Percentiles rank a stretch among this genome's conserved stretches.
Evolutionary conservation across 352 stramenopile species (phyloP).

Genomic region (Phytophthora boehmeriae): DNA sequence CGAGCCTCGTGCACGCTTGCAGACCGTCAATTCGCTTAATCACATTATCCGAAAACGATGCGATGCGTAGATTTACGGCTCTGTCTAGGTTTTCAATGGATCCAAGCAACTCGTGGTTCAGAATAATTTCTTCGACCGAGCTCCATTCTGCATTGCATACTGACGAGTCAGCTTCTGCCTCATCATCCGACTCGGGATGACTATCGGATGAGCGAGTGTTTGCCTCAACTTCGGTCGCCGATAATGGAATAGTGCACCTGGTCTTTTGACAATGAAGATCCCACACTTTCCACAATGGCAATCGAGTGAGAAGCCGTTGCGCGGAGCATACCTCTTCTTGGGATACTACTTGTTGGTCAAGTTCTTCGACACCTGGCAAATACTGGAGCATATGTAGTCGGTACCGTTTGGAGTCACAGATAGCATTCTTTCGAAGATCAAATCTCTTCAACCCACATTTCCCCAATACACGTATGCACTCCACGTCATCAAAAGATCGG

Average conservation of each 20-base stretch:
- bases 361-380: constrained; percentile 39
- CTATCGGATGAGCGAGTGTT: constrained; percentile 5
- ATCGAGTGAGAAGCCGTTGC: constrained; percentile 47
- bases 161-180: constrained; percentile 8
- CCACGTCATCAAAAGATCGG: constrained; percentile 56
- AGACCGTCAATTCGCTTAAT: constrained; percentile 68
- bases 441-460: constrained; percentile 39
- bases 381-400: constrained; percentile 63
- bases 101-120: constrained; percentile 67
- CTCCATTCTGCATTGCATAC: constrained; percentile 37
- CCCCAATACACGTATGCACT: constrained; percentile 32
- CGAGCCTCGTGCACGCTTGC: constrained; percentile 55
- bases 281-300: constrained; percentile 58
- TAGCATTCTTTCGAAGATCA: constrained; percentile 72
- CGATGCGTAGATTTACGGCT: constrained; percentile 60
- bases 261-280: constrained; percentile 33
- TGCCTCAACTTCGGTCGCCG: constrained; percentile 8
- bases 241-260: constrained; percentile 9
- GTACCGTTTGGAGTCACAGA: constrained; percentile 73
- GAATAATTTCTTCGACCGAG: constrained; percentile 62
- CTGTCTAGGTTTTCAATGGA: constrained; percentile 60
- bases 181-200: constrained; percentile 37
- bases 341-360: constrained; percentile 62
- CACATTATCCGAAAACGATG: constrained; percentile 75
- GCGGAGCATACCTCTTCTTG: constrained; percentile 43